A percentile compares a stretch with the other conserved stretches of the same genome.
These are phyloP conservation scores for Spironucleus salmonicida DNA, from an alignment of 208 protist species.

Conservation along the genomic window DNA sequence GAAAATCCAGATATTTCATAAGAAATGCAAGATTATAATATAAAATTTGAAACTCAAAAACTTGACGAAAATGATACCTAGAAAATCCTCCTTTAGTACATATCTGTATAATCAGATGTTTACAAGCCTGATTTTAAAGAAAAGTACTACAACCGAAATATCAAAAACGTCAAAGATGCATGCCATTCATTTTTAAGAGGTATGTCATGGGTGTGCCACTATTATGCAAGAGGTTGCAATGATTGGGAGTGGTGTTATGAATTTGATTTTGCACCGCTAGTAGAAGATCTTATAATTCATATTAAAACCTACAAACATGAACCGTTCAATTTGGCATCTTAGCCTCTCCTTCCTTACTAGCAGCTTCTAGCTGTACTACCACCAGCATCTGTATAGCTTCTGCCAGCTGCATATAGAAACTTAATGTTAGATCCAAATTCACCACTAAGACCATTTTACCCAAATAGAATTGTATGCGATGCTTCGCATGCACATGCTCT, in stretches of 20 bases:
- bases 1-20: background rate
- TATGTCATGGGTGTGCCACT: constrained; percentile 89
- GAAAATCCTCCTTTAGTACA: background rate
- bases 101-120: background rate
- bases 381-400: constrained; percentile 50
- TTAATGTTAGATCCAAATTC: constrained; percentile 55
- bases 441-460: constrained; percentile 87
- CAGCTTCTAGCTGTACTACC: constrained; percentile 89
- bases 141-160: background rate
- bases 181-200: constrained; percentile 71
- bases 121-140: background rate
- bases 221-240: constrained; percentile 88
- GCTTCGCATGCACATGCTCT: no score
- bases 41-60: background rate
- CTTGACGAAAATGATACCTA: background rate
- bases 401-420: constrained; percentile 55
- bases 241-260: constrained; percentile 92
- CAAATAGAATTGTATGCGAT: constrained; percentile 77
- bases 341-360: constrained; percentile 78
- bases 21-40: background rate
- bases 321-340: constrained; percentile 36
- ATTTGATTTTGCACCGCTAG: constrained; percentile 91
- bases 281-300: constrained; percentile 53
- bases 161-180: constrained; percentile 29
- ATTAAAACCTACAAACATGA: background rate